Evolutionary conservation across 495 filamentous ascomycete genomes (phyloP), one percentile per base, ranked within the genome.

Genomic region (Pyrenula aspistea): DNA sequence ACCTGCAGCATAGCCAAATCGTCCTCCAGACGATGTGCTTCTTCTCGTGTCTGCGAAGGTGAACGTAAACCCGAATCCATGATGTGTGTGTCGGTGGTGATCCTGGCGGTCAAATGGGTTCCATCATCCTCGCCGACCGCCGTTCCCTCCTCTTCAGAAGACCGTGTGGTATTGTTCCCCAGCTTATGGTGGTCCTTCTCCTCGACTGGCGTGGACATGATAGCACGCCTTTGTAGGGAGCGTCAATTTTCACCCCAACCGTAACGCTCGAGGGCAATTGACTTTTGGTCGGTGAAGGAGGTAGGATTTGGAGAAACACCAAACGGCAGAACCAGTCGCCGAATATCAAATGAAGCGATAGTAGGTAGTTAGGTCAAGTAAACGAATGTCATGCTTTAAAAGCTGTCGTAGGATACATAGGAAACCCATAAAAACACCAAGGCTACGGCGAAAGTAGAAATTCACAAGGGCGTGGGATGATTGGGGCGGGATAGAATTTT

Each of bases 1-100:
- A 87, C 87, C 54, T 89, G 84, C 25, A 95, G 75, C 55, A 96
- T 73, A 47, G 88, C 83, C 24, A 96, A 68, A 64, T 96, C 90
- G 72, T 97, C 92, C 49, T 88, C 85, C 21, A 95, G 68, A 25
- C 88, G 79, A 59, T 80, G 78, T 4, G 83, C 83, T 55, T 86
- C 78, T 64, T 94, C 90, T 21, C 83, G 75, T 10, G 72, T 69
- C 22, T 79, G 69, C 0, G 77, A 78, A 1, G 79, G 75, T 0
- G 80, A 79, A n/a, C 65, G 67, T 52, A 70, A 51, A 0, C 53
- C 53, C 19, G 56, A 58, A 23, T 72, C 63, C 2, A 60, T 61
- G 15, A 67, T 59, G 8, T 71, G 60, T 15, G 57, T 56, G 22
- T 61, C 59, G 24, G 66, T 62, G 2, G 57, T 59, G 10, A 74